Evolutionary conservation across 2,329 filamentous ascomycete genomes (phyloP), one percentile per base, ranked within the genome.

Genomic region (Calonectria leucothoes): DNA sequence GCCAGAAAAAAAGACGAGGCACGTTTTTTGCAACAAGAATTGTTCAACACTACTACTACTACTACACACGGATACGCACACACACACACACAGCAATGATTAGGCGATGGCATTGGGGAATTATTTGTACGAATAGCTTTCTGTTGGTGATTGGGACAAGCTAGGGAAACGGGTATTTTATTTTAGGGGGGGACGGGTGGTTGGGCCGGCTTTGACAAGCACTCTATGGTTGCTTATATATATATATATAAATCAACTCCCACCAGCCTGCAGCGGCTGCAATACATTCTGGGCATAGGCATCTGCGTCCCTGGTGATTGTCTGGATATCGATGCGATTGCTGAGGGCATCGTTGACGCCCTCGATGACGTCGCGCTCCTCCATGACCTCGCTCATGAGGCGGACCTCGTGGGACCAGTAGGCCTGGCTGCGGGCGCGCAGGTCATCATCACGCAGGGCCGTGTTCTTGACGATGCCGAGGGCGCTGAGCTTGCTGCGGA

Each of bases 381-480:
- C 94, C 89, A 97, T 93, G 29, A 94, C 91, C 80, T 93, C 91
- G 42, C 89, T 87, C 90, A 94, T 95, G 35, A 95, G 83, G 66
- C 90, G 87, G 8, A 91, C 93, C 86, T 98, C 95, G 55, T 93
- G 93, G 12, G 88, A 86, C 96, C 96, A 98, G 85, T 98, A 98
- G 20, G 88, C 89, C 77, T 93, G 90, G 64, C 90, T 89, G 71
- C 90, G 89, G 3, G 84, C 87, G 72, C 95, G 91, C 83, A 98
- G 85, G 52, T 89, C 90, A 75, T 91, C 89, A 84, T 98, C 94
- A 69, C 96, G 87, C 70, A 93, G 88, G 20, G 94, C 90, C 3
- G 95, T 94, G 86, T 98, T 98, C 82, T 93, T 91, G 57, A 98
- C 86, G 71, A 98, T 92, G 10, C 92, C 94, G 45, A 94, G 86